Base-by-base conservation (phyloP, 345 rosid genomes). In the Lepidium didymum region DNA sequence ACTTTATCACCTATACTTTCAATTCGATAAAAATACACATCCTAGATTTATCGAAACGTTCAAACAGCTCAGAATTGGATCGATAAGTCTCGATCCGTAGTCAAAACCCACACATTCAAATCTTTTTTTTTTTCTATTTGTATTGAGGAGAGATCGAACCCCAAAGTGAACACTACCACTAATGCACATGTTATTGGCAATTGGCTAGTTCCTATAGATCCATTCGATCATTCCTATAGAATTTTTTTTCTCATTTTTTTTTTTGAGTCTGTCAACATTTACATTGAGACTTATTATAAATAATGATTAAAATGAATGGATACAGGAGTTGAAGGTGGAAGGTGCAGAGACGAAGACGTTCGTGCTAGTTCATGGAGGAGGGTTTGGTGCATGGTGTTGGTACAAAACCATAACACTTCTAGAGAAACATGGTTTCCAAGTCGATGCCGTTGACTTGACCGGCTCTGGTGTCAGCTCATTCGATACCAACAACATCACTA, bases 371-470 rank as follows among this genome's bases (percentile, higher is more conserved):
- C 96, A 90, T 68, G 96, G 91, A 58, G 96, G 94, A 40, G 96
- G 96, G 6, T 90, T 86, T 68, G 96, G 96, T 4, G 96, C 94
- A 7, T 87, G 94, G 91, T 87, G 91, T 71, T 90, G 94, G 91
- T 87, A 87, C 33, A 88, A 90, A 76, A 85, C 92, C 16, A 86
- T 86, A 53, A 72, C 95, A 4, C 87, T 86, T 43, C 70, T 90
- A 52, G 73, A 73, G 62, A 86, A 78, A 74, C 70, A 54, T 70
- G 90, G 90, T 1, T 85, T 81, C 57, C 70, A 73, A 62, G 92
- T 85, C 14, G 86, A 83, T 42, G 89, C 87, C 2, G 79, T 86
- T 34, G 90, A 85, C 76, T 75, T 90, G 49, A 73, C 86, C 7
- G 96, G 87, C 50, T 84, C 87, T 8, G 90, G 92, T n/a, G 80